Conservation (phyloP, 306 rosid species). For the Vachellia collinsii region DNA sequence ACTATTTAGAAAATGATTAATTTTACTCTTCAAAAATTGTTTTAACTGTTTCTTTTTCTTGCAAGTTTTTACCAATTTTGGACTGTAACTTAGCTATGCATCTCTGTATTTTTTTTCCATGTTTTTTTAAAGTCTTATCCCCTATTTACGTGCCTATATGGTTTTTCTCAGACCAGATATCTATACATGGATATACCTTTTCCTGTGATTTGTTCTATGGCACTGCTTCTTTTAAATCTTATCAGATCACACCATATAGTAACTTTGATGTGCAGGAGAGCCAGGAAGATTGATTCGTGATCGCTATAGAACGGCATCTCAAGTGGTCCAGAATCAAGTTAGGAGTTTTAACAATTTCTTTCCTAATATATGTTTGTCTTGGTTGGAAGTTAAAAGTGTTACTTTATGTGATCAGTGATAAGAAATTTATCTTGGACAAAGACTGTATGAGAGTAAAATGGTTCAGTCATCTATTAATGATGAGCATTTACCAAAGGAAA, state of each 20-base stretch:
- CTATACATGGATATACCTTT: not conserved
- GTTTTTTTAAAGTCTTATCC: slow-evolving; percentile 29
- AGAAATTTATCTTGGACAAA: slow-evolving; percentile 19
- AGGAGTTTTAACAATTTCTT: slow-evolving; percentile 77
- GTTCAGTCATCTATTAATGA: slow-evolving; percentile 3
- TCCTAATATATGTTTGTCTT: slow-evolving; percentile 68
- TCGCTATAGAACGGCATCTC: slow-evolving; percentile 94
- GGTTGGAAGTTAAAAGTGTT: slow-evolving; percentile 46
- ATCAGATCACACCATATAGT: slow-evolving; percentile 30
- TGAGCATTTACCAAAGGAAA: no score
- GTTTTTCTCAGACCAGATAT: not conserved
- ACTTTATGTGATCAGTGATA: slow-evolving; percentile 36
- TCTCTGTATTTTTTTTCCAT: not conserved
- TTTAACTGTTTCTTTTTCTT: slow-evolving; percentile 21
- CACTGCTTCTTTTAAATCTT: slow-evolving; percentile 14
- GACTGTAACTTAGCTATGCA: slow-evolving; percentile 1
- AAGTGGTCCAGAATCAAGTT: slow-evolving; percentile 99
- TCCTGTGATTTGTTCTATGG: not conserved
- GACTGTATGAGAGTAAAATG: not conserved
- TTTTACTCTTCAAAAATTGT: slow-evolving; percentile 3
- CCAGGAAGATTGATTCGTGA: slow-evolving; percentile 96
- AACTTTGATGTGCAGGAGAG: slow-evolving; percentile 63
- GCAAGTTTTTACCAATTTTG: slow-evolving; percentile 18
- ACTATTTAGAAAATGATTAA: slow-evolving; percentile 25
- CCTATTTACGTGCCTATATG: not conserved